Evolutionary conservation across 2,329 filamentous ascomycete species (phyloP), one percentile per base, ranked within the genome.

Genomic region (Pseudogymnoascus sp.): DNA sequence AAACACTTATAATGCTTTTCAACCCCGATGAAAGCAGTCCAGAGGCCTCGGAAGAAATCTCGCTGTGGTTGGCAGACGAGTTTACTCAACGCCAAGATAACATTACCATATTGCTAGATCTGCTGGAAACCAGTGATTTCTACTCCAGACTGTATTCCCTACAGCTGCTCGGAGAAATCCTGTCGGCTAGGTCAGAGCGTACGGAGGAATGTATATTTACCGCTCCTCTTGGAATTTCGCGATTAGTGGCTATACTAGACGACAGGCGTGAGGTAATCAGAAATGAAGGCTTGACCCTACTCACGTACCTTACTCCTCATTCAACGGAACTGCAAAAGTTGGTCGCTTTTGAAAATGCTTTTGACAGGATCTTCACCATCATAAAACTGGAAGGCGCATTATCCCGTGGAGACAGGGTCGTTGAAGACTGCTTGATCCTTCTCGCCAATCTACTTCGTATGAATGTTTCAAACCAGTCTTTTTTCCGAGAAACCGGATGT

Each of bases 71-170:
- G 64, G 95, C 95, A 62, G 95, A 99, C 77, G 93, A 98, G 76
- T 99, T 99, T 74, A 97, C 95, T 35, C 93, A 96, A 81, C 88
- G 91, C 66, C 93, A 97, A 84, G 93, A 98, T 77, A 98, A 99
- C 75, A 93, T 97, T 66, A 93, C 91, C 1, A 81, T 95, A 14
- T 84, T 99, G 24, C 84, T 99, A 65, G 89, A 95, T 73, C 89
- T 99, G 63, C 83, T 99, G 68, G 93, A 97, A 68, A 86, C 88
- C 12, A 82, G 82, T 68, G 93, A 97, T 71, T 96, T 96, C 72
- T 96, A 96, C 76, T 90, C 91, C 22, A 88, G 93, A 24, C 83
- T 98, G 0, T 98, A 98, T 76, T 90, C 91, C 4, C 79, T 99
- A 28, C 92, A 98, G 76, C 82, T 99, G 41, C 86, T 99, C 40